Evolutionary conservation across 768 basidiomycete genomes (phyloP), one percentile per base, ranked within the genome.

Genomic region (Mycena venus): DNA sequence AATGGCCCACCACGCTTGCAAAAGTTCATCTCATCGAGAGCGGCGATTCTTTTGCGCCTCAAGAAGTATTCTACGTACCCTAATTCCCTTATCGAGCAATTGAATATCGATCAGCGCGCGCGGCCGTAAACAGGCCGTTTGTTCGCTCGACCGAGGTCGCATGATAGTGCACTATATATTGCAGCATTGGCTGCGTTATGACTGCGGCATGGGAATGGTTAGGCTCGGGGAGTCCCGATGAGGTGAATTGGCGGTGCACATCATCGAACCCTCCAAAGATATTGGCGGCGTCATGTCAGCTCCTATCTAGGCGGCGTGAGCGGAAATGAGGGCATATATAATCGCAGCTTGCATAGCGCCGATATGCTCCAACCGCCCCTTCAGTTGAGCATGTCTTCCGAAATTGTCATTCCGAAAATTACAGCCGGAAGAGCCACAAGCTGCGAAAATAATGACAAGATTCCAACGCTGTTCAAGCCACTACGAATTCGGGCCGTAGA

Each of bases 401-500:
- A 38, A 42, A 19, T 6, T 27, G 51, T 12, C 3, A 21, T 8
- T 6, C n/a, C 15, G 29, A 56, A 40, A 40, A 23, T 56, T 53
- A 38, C 42, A 38, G 34, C 65, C 11, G 65, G 65, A 34, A 27
- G 51, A 15, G 65, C 65, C 25, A 56, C 27, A 4, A 4, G 0
- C 12, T 67, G 36, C 6, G 51, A 56, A n/a, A 56, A 68, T 5
- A 25, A 55, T 27, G 27, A 27, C 42, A 36, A 34, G 29, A 56
- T 68, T 31, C 68, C 68, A 2, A 49, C n/a, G 0, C 79, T 91
- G 23, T 92, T 92, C 82, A 86, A 89, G 76, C 91, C 91, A 7
- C 71, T 92, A 66, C 88, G 85, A 78, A 91, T 90, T 44, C 84
- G 90, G 31, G 88, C 88, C 5, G 83, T 88, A 1, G 86, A 86